Conservation (phyloP, 2,329 filamentous ascomycete species). For the Talaromyces albobiverticillius region DNA sequence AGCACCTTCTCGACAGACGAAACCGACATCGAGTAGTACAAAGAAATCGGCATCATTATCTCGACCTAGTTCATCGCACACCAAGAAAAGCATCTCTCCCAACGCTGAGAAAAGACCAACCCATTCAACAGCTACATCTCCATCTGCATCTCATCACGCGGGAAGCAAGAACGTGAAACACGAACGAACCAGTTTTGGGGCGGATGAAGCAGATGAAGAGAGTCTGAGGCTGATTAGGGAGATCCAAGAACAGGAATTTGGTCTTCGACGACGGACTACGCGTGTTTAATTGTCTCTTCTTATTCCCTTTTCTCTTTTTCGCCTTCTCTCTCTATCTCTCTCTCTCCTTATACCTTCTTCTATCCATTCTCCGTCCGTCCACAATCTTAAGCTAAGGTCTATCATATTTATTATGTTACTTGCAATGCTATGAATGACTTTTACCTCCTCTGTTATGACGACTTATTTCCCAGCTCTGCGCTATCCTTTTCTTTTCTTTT, state of each 20-base stretch:
- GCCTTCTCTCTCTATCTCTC: not conserved
- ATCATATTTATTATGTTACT: not conserved
- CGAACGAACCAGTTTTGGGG: slow-evolving; percentile 23
- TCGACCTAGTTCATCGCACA: slow-evolving; percentile 37
- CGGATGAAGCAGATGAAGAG: slow-evolving; percentile 39
- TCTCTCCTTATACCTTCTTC: not conserved
- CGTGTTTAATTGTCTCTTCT: slow-evolving; percentile 19
- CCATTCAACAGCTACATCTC: slow-evolving; percentile 15
- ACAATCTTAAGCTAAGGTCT: not conserved
- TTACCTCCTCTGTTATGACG: not conserved
- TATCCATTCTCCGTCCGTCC: not conserved
- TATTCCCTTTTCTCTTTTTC: too few species aligned
- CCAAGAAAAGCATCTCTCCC: slow-evolving; percentile 35
- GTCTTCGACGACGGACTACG: slow-evolving; percentile 35
- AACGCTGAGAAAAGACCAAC: slow-evolving; percentile 36
- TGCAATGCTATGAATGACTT: not conserved
- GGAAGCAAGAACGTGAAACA: slow-evolving; percentile 26
- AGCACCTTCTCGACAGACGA: not conserved
- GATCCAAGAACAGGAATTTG: slow-evolving; percentile 46
- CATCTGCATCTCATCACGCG: not conserved
- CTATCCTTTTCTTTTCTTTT: not conserved
- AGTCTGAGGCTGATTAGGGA: slow-evolving; percentile 44
- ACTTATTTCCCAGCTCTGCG: not conserved
- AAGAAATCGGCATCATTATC: slow-evolving; percentile 32
- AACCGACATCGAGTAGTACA: slow-evolving; percentile 14